Conservation (phyloP, 768 basidiomycete genomes). For the Suillus hirtellus region DNA sequence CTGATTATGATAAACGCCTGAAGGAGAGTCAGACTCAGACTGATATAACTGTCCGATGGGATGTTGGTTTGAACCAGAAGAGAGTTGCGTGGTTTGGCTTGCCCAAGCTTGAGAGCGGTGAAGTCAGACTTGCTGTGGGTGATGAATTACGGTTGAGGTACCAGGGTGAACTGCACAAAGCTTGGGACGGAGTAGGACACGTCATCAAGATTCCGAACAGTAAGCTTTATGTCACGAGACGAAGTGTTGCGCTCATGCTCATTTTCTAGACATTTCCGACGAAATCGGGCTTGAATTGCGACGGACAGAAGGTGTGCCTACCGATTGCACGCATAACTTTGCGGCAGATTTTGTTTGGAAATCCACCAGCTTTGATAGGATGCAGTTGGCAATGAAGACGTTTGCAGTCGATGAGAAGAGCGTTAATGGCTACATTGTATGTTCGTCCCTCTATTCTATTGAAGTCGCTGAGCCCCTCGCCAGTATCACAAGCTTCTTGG, state of each 20-base stretch:
- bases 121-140: conserved; percentile 94
- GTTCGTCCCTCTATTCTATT: conserved; percentile 29
- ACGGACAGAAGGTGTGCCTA: conserved; percentile 88
- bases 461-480: conserved; percentile 13
- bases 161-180: conserved; percentile 83
- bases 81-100: conserved; percentile 97
- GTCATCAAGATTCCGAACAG: conserved; percentile 99
- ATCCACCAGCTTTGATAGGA: conserved; percentile 97
- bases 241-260: conserved; percentile 13
- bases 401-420: conserved; percentile 99
- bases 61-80: conserved; percentile 97
- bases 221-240: conserved; percentile 40
- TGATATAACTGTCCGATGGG: conserved; percentile 95
- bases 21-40: conserved; percentile 99
- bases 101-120: conserved; percentile 97
- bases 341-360: conserved; percentile 99
- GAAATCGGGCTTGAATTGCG: conserved; percentile 95
- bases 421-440: conserved; percentile 95
- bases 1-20: conserved; percentile 96
- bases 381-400: conserved; percentile 99
- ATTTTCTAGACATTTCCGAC: conserved; percentile 85
- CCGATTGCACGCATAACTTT: conserved; percentile 92
- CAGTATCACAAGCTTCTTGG: conserved; percentile 99
- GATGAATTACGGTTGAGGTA: conserved; percentile 93
- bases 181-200: conserved; percentile 97